Conservation (phyloP, 2,329 filamentous ascomycete species). For the Verticillium dahliae region DNA sequence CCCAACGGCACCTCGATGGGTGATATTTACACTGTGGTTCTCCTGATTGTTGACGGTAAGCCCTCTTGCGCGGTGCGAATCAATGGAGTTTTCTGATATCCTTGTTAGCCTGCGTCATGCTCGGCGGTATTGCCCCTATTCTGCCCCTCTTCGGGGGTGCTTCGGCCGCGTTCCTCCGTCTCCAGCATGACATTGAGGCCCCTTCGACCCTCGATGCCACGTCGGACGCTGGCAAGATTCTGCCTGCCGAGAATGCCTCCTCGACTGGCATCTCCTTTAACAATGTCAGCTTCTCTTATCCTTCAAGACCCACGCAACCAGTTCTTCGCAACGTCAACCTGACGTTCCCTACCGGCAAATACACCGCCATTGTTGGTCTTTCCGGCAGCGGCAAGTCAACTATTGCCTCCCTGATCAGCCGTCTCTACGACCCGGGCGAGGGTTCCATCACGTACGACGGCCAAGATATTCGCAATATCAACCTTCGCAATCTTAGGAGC, state of each 20-base stretch:
- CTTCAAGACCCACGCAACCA: conserved; percentile 23
- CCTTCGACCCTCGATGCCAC: conserved; percentile 31
- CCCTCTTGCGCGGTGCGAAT: not conserved
- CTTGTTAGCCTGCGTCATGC: conserved; percentile 41
- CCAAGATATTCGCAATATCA: conserved; percentile 25
- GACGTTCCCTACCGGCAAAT: conserved; percentile 26
- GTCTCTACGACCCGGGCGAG: conserved; percentile 37
- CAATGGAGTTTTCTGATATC: conserved; percentile 1
- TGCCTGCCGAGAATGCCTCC: conserved; percentile 26
- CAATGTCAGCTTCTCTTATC: conserved; percentile 29
- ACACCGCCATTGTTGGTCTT: conserved; percentile 43
- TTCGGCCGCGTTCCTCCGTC: conserved; percentile 44
- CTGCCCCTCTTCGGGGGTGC: conserved; percentile 51
- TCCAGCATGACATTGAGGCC: conserved; percentile 47
- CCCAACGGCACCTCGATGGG: conserved; percentile 32
- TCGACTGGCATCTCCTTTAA: conserved; percentile 34
- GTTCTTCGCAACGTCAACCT: conserved; percentile 28
- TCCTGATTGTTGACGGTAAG: conserved; percentile 43
- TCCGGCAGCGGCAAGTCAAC: conserved; percentile 45
- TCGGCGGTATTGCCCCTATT: conserved; percentile 52
- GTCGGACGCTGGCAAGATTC: conserved; percentile 26
- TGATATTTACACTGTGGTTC: conserved; percentile 47
- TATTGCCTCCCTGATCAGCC: conserved; percentile 27
- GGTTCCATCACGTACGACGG: conserved; percentile 32
- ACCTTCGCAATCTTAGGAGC: conserved; percentile 23